phyloP scores from a whole-genome alignment of 2,329 filamentous ascomycete genomes.

The Ascochyta fabae region DNA sequence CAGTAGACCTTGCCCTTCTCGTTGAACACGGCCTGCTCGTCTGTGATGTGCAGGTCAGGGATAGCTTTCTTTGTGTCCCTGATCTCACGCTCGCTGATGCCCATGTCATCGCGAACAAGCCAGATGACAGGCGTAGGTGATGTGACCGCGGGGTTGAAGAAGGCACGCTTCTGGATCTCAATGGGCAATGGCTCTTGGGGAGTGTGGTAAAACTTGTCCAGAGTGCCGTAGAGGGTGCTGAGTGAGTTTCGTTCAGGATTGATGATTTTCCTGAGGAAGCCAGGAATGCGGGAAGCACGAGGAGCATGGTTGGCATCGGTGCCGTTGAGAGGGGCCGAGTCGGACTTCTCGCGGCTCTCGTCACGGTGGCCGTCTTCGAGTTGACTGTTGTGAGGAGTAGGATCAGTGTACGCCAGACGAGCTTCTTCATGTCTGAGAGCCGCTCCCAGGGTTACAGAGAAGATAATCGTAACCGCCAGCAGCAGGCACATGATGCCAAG shows the following conservation, averaged over 20 bases:
- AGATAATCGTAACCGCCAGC: conserved; percentile 50
- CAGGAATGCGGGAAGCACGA: conserved; percentile 37
- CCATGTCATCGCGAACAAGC: conserved; percentile 54
- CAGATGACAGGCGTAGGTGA: conserved; percentile 53
- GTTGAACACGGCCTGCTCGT: conserved; percentile 54
- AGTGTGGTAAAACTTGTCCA: conserved; percentile 44
- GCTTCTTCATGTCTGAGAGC: conserved; percentile 42
- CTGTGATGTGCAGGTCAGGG: conserved; percentile 50
- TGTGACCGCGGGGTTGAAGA: conserved; percentile 53
- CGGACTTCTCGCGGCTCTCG: conserved; percentile 27
- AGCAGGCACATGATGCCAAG: conserved; percentile 52
- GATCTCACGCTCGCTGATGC: conserved; percentile 53
- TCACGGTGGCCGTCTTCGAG: conserved; percentile 32
- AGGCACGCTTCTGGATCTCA: conserved; percentile 51
- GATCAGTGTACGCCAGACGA: conserved; percentile 39
- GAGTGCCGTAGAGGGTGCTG: conserved; percentile 34
- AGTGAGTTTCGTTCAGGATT: conserved; percentile 45
- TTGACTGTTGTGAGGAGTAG: conserved; percentile 24
- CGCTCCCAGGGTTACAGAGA: conserved; percentile 46
- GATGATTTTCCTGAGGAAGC: conserved; percentile 41
- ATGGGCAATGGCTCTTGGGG: conserved; percentile 41
- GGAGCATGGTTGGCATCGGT: conserved; percentile 21
- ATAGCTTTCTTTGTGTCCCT: conserved; percentile 48
- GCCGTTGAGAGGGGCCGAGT: conserved; percentile 14
- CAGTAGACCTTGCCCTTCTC: conserved; percentile 55